Percentiles rank a stretch among this genome's conserved stretches.
phyloP scores from a whole-genome alignment of 2,329 filamentous ascomycete species.

The Epichloe hybrida region DNA sequence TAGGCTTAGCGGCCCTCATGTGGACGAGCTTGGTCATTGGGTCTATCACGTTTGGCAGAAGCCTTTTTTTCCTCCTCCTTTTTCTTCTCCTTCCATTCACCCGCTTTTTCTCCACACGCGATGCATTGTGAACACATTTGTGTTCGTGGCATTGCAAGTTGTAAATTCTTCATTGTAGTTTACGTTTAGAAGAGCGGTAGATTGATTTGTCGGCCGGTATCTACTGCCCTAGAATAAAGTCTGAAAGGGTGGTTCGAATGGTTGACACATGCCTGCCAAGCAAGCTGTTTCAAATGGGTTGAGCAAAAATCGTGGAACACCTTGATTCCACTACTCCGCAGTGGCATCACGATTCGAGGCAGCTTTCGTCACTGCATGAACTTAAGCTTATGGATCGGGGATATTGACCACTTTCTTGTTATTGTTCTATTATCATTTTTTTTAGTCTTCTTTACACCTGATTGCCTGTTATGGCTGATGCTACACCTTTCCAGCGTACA shows the following conservation, averaged over 20 bases:
- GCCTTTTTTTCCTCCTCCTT: conserved; percentile 15
- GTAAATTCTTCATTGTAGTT: conserved; percentile 15
- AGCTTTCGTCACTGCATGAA: not conserved
- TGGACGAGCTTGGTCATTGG: not conserved
- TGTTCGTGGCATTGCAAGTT: conserved; percentile 39
- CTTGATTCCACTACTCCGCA: not conserved
- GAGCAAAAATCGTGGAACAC: not conserved
- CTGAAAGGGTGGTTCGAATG: conserved; percentile 78
- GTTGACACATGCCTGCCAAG: conserved; percentile 47
- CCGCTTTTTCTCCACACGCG: conserved; percentile 18
- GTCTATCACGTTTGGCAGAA: conserved; percentile 10
- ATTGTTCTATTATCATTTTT: conserved; percentile 11
- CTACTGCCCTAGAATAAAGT: conserved; percentile 69
- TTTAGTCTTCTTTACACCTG: not conserved
- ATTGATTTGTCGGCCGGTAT: conserved; percentile 61
- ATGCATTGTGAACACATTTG: conserved; percentile 15
- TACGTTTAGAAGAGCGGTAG: conserved; percentile 43
- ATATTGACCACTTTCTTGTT: conserved; percentile 3
- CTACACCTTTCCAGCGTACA: conserved; percentile 23
- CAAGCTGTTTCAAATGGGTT: not conserved
- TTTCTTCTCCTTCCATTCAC: conserved; percentile 10
- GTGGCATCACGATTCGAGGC: too few relatives aligned
- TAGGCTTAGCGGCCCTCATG: conserved; percentile 3
- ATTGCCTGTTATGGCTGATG: conserved; percentile 16
- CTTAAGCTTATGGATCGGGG: not conserved